These are phyloP conservation scores for Lojkania enalia DNA, from an alignment of 2,329 filamentous ascomycete genomes.

Conservation along the genomic window DNA sequence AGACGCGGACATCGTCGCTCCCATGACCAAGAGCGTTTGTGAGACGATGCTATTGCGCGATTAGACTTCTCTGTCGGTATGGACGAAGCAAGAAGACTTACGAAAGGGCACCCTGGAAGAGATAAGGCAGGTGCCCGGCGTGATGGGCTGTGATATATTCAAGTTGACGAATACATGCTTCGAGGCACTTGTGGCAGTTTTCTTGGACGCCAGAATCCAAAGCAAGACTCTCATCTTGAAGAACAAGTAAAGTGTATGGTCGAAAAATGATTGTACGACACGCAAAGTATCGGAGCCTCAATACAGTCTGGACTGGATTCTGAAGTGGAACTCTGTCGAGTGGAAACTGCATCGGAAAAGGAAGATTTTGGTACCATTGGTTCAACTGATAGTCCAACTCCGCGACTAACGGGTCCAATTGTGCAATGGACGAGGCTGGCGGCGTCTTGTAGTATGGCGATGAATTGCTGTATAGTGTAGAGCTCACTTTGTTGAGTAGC, in stretches of 20 bases:
- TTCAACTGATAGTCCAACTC: conserved; percentile 81
- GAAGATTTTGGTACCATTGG: conserved; percentile 83
- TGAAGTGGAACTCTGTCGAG: conserved; percentile 68
- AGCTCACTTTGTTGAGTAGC: conserved; percentile 76
- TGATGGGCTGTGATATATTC: conserved; percentile 80
- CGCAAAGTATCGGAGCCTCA: conserved; percentile 79
- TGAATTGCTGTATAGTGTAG: conserved; percentile 76
- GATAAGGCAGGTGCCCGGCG: conserved; percentile 80
- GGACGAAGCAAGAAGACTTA: conserved; percentile 27
- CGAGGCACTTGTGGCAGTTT: conserved; percentile 78
- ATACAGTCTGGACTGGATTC: conserved; percentile 77
- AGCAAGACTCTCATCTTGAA: conserved; percentile 75
- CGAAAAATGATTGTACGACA: conserved; percentile 86
- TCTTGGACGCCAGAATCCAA: conserved; percentile 74
- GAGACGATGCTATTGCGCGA: conserved; percentile 67
- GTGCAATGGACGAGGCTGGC: conserved; percentile 67
- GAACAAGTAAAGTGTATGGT: conserved; percentile 77
- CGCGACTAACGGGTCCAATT: conserved; percentile 74
- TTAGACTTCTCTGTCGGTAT: conserved; percentile 13
- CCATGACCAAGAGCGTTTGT: conserved; percentile 81
- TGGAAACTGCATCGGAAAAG: conserved; percentile 74
- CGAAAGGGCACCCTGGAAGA: conserved; percentile 78
- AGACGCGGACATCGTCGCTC: conserved; percentile 76
- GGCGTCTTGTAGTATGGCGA: conserved; percentile 39
- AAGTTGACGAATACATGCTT: conserved; percentile 77